Base-by-base conservation (phyloP, 352 stramenopile species). In the Globisporangium cylindrosporum region DNA sequence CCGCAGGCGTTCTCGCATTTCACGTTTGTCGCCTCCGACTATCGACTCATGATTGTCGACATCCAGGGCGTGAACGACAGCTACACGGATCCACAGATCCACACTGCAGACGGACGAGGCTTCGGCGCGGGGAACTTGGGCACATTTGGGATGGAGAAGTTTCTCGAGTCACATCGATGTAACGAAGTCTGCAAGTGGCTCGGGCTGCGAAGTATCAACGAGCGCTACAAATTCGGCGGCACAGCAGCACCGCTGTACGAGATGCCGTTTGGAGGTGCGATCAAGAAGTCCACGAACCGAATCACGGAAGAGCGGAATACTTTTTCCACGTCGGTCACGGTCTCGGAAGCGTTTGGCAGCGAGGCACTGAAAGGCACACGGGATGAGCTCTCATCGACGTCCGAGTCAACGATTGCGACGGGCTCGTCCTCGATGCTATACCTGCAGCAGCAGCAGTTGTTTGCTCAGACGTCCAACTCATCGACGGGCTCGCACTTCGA, bases 141-240 rank as follows among this genome's bases (percentile, higher is more conserved):
- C 10, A 95, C 87, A 5, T 85, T 86, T 32, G 89, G 89, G 27
- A 94, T 96, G 86, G 85, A 96, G 41, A 93, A 91, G 56, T 96
- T 96, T 55, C 75, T 96, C 2, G 80, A 92, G 67, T 92, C 82
- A 3, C 89, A 97, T 75, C 76, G 86, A 0, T 97, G 89, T 69
- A 97, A 97, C 68, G 86, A 91, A 61, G 86, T 97, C 0, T 97
- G 89, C 73, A 76, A 81, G 20, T 94, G 87, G 87, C 76, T 94
- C 24, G 87, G 85, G 8, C 77, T 94, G 15, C 78, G 75, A 20
- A 91, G 77, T 54, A 90, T 93, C 48, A 91, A 91, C 43, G 82
- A 89, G 54, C 80, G 90, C 59, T 92, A 92, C 66, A 94, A 94
- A 46, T 66, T 70, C 0, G 87, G 87, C 20, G 87, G 87, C 36